Evolutionary conservation across 2,329 filamentous ascomycete species (phyloP), one percentile per base, ranked within the genome.

Genomic region (Aspergillus versicolor): DNA sequence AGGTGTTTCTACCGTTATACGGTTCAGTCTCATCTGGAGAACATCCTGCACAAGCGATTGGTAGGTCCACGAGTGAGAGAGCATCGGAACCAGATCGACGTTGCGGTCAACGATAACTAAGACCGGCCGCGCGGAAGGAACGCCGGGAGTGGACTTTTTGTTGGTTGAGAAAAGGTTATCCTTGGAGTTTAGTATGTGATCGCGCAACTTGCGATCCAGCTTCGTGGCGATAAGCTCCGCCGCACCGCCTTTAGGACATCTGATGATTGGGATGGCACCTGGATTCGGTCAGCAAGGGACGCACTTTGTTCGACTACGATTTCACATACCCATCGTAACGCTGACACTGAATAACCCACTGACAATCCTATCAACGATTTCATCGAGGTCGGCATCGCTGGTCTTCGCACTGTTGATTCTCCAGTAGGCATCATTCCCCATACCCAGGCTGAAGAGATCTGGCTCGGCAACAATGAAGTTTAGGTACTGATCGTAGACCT

Each of bases 401-500:
- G 92, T 96, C 70, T 90, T 88, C 15, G 89, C 90, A 74, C 92
- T 97, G 77, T 97, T 97, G 70, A 99, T 81, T n/a, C 90, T 91
- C 86, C 91, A 95, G 73, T 99, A 99, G 8, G 90, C 91, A 73
- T 96, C 89, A 65, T 94, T 94, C 63, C 92, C 88, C 84, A 97
- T 90, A 9, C 92, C 92, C 60, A 99, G 79, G 70, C 90, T 96
- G 77, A 99, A 99, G 4, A 99, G 81, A 72, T 97, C 93, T 5
- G 93, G 92, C 73, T 99, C 94, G 34, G 90, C 90, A 42, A 97
- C 93, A 61, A 97, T 90, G 69, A 97, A 99, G 75, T 99, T 97
- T 53, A 99, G 81, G 70, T 97, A 97, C 72, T 99, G 94, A 72
- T 99, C 94, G 67, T 88, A 99, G 6, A 99, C 85, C 69, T 97